Conservation (phyloP, 2,329 filamentous ascomycete species). For the Fusarium nodosum region DNA sequence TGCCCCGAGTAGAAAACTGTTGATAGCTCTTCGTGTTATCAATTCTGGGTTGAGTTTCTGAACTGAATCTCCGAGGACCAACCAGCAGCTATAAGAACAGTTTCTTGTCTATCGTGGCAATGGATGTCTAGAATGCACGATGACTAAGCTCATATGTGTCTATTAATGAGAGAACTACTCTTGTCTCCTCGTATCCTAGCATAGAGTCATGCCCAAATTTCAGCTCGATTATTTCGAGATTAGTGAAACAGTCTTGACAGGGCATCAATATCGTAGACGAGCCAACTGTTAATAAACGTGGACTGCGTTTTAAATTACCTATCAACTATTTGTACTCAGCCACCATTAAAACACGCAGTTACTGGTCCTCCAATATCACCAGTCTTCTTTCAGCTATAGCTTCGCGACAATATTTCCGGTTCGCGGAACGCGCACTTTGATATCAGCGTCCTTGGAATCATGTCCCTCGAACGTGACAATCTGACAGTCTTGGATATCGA, state of each 20-base stretch:
- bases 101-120: slow-evolving; percentile 5
- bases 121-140: slow-evolving; percentile 28
- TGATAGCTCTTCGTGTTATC: background rate
- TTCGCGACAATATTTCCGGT: slow-evolving; percentile 28
- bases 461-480: slow-evolving; percentile 67
- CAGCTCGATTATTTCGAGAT: slow-evolving; percentile 19
- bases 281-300: slow-evolving; percentile 1
- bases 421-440: slow-evolving; percentile 51
- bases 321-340: slow-evolving; percentile 27
- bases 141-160: slow-evolving; percentile 37
- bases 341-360: slow-evolving; percentile 32
- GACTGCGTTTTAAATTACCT: slow-evolving; percentile 24
- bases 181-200: slow-evolving; percentile 2
- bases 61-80: background rate
- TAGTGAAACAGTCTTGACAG: slow-evolving; percentile 25
- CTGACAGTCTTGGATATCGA: slow-evolving; percentile 88
- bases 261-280: background rate
- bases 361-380: slow-evolving; percentile 32
- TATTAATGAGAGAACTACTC: slow-evolving; percentile 20
- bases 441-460: slow-evolving; percentile 57
- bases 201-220: slow-evolving; percentile 13
- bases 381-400: slow-evolving; percentile 24
- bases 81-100: slow-evolving; percentile 16
- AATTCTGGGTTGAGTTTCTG: background rate
- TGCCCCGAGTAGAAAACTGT: background rate